Base-by-base conservation (phyloP, 352 stramenopile species). In the Pythium insidiosum region DNA sequence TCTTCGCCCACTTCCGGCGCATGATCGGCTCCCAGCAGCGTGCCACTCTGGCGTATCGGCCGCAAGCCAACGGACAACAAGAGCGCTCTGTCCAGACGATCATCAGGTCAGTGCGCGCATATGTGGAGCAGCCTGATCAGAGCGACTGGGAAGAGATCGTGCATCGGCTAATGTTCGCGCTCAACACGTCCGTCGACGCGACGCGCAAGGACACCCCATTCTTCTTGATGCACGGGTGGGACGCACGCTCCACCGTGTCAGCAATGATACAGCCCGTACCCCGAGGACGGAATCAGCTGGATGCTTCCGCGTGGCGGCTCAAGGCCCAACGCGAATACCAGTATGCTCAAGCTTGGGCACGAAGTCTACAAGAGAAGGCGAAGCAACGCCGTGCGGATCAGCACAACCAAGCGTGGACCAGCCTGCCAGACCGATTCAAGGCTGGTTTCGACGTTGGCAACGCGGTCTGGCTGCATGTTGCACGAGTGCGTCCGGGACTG, bases 211-310 rank as follows among this genome's bases (percentile, higher is more conserved):
- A 50, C 1, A 49, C 39, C 1, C 44, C 35, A 2, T 60, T 60
- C 18, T 60, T 50, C 24, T 19, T 60, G 16, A n/a, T 50, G 11
- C 52, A 60, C 18, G 45, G 52, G 1, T 60, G 44, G 45, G 52
- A 52, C 25, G 52, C 39, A 4, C 47, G 45, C 19, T 30, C 38
- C 3, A 53, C 51, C 3, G 16, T 59, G 16, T 31, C 43, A 11
- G 51, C 43, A 1, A 59, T 52, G 51, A 16, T 49, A 15, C 9
- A 9, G 28, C 28, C 28, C 28, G 28, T 33, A 13, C 28, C 28
- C 28, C 9, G 28, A 15, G 15, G 28, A 15, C 28, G 28, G 9
- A 33, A 33, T 15, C 15, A 13, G 9, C 28, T 33, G 15, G 9
- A 15, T 15, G 28, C 28, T 15, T 33, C 9, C 15, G 28, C 9